Conservation (phyloP, 1,284 basidiomycete species). For the Rhodotorula glutinis region DNA sequence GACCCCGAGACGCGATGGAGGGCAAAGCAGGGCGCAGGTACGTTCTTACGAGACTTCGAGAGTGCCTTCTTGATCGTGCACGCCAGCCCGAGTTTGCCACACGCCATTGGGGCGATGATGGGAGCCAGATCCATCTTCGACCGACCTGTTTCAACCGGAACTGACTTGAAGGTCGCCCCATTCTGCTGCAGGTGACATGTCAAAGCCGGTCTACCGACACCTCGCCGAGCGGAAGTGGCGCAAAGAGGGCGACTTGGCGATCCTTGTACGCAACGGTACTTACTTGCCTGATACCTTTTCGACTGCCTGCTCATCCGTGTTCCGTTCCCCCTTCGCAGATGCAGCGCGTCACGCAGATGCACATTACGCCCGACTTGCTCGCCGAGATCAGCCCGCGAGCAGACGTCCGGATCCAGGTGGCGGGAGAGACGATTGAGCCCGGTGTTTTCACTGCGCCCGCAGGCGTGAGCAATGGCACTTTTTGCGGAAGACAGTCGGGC, state of each 20-base stretch:
- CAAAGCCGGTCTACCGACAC: conserved; percentile 67
- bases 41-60: conserved; percentile 43
- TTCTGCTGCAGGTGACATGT: conserved; percentile 47
- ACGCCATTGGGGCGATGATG: too few species aligned
- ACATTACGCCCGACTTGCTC: conserved; percentile 81
- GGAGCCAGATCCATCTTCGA: too few species aligned
- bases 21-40: conserved; percentile 71
- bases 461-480: conserved; percentile 53
- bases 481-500: conserved; percentile 15
- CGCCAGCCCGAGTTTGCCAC: too few species aligned
- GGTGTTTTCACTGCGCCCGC: conserved; percentile 64
- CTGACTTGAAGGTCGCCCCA: too few species aligned
- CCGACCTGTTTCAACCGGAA: too few species aligned
- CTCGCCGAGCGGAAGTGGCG: conserved; percentile 82
- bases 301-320: background rate
- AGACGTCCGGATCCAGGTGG: conserved; percentile 66
- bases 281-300: background rate
- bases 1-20: conserved; percentile 72
- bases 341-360: conserved; percentile 86
- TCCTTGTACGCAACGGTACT: conserved; percentile 60
- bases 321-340: conserved; percentile 57
- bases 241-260: conserved; percentile 73
- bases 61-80: background rate
- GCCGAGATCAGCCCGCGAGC: conserved; percentile 67
- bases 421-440: conserved; percentile 62